These are phyloP conservation scores for Colletotrichum somersetense DNA, from an alignment of 2,329 filamentous ascomycete species.

Conservation along the genomic window DNA sequence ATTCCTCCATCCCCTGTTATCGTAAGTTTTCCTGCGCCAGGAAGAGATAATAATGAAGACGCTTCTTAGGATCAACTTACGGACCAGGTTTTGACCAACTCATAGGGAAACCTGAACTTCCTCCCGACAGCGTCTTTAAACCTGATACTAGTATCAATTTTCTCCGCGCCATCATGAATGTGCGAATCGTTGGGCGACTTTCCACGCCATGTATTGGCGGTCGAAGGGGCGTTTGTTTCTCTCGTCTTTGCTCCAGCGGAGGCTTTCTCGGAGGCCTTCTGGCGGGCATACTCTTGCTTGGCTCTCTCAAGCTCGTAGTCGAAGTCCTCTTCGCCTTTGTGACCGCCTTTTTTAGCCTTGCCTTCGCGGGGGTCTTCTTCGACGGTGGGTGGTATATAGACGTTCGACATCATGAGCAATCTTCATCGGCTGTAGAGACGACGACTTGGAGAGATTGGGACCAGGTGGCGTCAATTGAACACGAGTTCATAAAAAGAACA, in stretches of 20 bases:
- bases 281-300: background rate
- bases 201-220: background rate
- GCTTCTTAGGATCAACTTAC: conserved; percentile 43
- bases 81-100: conserved; percentile 82
- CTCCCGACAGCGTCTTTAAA: conserved; percentile 94
- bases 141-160: conserved; percentile 63
- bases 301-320: background rate
- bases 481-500: too few species aligned
- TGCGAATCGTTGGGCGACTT: background rate
- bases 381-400: background rate
- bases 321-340: background rate
- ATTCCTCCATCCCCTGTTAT: conserved; percentile 79
- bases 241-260: background rate
- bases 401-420: background rate
- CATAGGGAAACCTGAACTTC: conserved; percentile 92
- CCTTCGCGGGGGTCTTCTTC: background rate
- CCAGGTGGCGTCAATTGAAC: too few species aligned
- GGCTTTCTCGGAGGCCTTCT: background rate
- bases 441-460: too few species aligned
- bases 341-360: background rate
- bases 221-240: background rate
- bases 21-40: too few species aligned
- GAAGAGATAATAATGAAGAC: conserved; percentile 49
- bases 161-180: background rate
- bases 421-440: background rate